Base-by-base conservation (phyloP, 192 early-diverging fungal genomes). In the Coemansia sp. region DNA sequence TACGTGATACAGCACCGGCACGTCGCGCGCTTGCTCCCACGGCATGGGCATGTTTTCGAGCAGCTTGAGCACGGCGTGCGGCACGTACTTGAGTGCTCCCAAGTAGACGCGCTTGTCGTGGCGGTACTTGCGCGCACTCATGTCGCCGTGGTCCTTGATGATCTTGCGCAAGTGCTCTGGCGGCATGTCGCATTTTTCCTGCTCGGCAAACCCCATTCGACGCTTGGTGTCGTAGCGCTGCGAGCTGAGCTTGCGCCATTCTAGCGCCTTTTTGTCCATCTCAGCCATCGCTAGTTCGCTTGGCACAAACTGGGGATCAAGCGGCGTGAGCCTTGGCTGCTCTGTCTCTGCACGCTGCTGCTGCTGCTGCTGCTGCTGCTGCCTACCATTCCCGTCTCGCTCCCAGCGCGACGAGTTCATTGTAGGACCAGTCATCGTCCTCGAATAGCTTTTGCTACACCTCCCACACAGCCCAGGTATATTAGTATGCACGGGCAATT, bases 11-110 rank as follows among this genome's bases (percentile, higher is more conserved):
- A 98, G 84, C 20, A 96, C 94, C 6, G 91, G 88, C 11, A 99
- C 95, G 69, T 99, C 95, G 70, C 95, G 89, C 66, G 93, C 91
- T 67, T 97, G 95, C 83, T 99, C 97, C 97, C 97, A 99, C 1
- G 97, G 97, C 97, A 98, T 97, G n/a, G 95, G 97, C 94, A 99
- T 99, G 70, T 97, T 98, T 73, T 99, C 95, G 66, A 99, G 73
- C 63, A 99, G 86, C 77, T 99, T 99, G 23, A 99, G 77, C 33
- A 99, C 95, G 2, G 97, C 96, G 67, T 99, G 97, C 2, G 97
- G 97, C 14, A 99, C 90, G 76, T 98, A 98, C 79, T 99, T 99
- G 24, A 99, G 86, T 13, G 97, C 97, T 37, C 97, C 97, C 42
- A 99, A 86, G 71, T 98, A 99, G 35, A 98, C 92, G 60, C 97